These are phyloP conservation scores for Cryptococcus sp. DNA, from an alignment of 1,284 basidiomycete genomes.

Conservation along the genomic window DNA sequence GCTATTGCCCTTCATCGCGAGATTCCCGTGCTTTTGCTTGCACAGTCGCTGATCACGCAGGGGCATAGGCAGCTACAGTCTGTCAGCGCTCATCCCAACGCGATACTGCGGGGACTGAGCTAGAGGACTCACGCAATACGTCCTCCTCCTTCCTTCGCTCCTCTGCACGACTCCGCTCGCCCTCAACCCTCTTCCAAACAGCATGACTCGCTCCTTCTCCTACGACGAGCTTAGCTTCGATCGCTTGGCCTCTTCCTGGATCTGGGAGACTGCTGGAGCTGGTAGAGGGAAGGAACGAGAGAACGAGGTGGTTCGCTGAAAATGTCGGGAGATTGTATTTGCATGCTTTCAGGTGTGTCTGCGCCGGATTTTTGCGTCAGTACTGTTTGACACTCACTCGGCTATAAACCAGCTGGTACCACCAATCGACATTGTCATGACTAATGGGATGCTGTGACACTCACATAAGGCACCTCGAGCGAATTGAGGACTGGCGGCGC, in stretches of 20 bases:
- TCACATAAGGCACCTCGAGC: conserved; percentile 41
- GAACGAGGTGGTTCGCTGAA: conserved; percentile 37
- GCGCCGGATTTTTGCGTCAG: neutral
- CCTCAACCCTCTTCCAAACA: conserved; percentile 48
- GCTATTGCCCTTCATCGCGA: too few relatives aligned
- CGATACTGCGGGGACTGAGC: too few relatives aligned
- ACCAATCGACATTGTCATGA: too few relatives aligned
- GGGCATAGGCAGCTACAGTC: too few relatives aligned
- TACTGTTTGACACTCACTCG: neutral
- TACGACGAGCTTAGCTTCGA: conserved; percentile 39
- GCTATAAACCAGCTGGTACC: too few relatives aligned
- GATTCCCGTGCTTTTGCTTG: too few relatives aligned
- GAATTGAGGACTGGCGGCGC: conserved; percentile 28
- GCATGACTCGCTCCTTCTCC: conserved; percentile 42
- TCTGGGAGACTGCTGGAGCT: conserved; percentile 29
- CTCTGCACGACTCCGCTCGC: conserved; percentile 31
- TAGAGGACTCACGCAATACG: conserved; percentile 37
- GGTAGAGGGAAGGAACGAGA: conserved; percentile 39
- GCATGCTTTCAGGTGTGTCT: conserved; percentile 24
- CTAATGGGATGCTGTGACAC: conserved; percentile 4
- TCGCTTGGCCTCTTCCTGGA: conserved; percentile 32
- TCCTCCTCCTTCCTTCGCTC: conserved; percentile 32
- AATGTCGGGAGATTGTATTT: conserved; percentile 47
- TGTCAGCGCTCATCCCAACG: too few relatives aligned
- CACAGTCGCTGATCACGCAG: too few relatives aligned